Base-by-base conservation (phyloP, 352 stramenopile species). In the Phytopythium mirpurense region DNA sequence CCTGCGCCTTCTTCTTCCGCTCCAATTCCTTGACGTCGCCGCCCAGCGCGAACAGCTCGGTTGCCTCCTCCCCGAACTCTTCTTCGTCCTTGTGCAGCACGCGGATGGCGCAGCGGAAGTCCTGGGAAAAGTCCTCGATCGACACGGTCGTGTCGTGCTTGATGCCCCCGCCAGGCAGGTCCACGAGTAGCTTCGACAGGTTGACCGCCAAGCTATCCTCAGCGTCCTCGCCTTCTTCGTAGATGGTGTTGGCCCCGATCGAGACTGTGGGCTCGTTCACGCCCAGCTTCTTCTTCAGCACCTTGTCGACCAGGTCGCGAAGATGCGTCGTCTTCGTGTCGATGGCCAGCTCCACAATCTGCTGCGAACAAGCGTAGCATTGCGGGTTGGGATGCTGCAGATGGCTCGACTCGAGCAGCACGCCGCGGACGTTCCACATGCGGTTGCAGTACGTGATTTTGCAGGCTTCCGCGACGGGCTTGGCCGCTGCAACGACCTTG, bases 361-460 rank as follows among this genome's bases (percentile, higher is more conserved):
- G 90, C 64, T 97, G 96, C 16, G 83, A 93, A 73, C 96, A 99
- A 14, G 98, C 96, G 68, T 96, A 98, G 72, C 96, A 99, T 42
- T 95, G 88, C 0, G 87, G 78, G 60, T 98, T 98, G 5, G 96
- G 95, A 62, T 83, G 69, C 26, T 84, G 80, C 14, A 99, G 83
- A 15, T 60, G 69, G 29, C 81, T 90, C 2, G 96, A 92, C 52
- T 96, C 95, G 36, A 99, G 66, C 24, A 98, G 81, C 60, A 97
- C 84, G 49, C 96, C 87, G 78, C 97, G 46, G 57, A 76, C 60
- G 70, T 98, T 74, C 89, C 92, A 88, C 77, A 62, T 78, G 8
- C 95, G 80, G 27, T 98, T 89, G 68, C 92, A 98, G 72, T 98
- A 96, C 31, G 88, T 98, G 70, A 98, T 98, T 40, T 84, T 88